Evolutionary conservation across 495 filamentous ascomycete genomes (phyloP), one percentile per base, ranked within the genome.

Genomic region (Viridothelium virens): DNA sequence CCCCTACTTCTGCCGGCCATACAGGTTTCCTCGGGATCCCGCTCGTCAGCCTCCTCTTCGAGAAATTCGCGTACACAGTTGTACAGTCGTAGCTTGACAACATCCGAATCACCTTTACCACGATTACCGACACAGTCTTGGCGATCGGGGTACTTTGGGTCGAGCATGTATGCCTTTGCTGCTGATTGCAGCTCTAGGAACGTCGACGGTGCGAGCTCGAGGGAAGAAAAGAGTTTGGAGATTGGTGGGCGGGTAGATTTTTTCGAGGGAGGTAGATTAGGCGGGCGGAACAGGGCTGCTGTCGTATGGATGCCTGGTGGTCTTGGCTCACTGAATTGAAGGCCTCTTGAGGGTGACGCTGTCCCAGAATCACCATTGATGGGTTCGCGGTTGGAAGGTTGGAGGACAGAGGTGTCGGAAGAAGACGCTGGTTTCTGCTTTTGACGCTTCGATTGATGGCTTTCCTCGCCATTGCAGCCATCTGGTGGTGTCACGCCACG

Each of bases 221-320:
- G 78, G 1, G 84, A 85, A 1, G 79, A 69, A 67, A 84, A 86
- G 12, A 88, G 72, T 65, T 85, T 85, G 36, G 85, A 83, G 80
- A 87, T 86, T 2, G 85, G 82, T 16, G 85, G 84, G 12, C 85
- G 78, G 0, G 84, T 86, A 68, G 83, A 83, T 66, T 87, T 87
- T 67, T 83, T 83, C 11, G 62, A 44, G 36, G 62, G 36, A 12
- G n/a, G 62, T 6, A 37, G 62, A 61, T 61, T 6, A 18, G 44
- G 44, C 31, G 62, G 25, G 9, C 34, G 59, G 48, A 53, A 53
- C 11, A 53, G 48, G 12, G 48, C 48, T 9, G 48, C 48, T 5
- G 12, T 53, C 11, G 48, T 18, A 18, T 53, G 48, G 48, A 53
- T 53, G n/a, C 53, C 53, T 4, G 53, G 53, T 5, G 53, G 53